These are phyloP conservation scores for Ophiostoma tasmaniense DNA, from an alignment of 2,329 filamentous ascomycete species.

Conservation along the genomic window DNA sequence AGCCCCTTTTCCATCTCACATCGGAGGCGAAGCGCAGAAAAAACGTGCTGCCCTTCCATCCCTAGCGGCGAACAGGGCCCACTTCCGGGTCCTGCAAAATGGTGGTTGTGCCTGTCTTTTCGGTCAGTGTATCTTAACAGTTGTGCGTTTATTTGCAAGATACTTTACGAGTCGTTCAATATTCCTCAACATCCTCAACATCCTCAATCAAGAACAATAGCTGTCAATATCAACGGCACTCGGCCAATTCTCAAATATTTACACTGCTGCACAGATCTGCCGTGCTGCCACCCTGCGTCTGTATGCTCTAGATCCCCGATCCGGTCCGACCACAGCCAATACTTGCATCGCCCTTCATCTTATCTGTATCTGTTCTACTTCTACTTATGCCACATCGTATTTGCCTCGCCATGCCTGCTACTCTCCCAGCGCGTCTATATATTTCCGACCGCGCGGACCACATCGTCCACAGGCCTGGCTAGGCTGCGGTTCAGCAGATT, in stretches of 20 bases:
- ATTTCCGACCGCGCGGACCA: neutral
- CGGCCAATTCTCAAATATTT: no score
- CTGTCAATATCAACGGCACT: neutral
- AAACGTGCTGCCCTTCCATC: conserved; percentile 23
- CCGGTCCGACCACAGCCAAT: neutral
- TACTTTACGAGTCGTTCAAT: no score
- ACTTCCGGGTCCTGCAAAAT: neutral
- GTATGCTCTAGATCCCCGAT: neutral
- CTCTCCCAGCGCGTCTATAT: neutral
- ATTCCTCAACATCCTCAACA: no score
- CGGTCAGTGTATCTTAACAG: neutral
- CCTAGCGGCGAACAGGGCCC: conserved; percentile 18
- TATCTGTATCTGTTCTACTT: neutral
- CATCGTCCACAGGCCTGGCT: neutral
- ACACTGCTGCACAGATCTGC: neutral
- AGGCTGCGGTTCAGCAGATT: neutral
- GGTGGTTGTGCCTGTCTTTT: neutral
- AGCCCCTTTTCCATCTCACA: conserved; percentile 10
- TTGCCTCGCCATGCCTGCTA: neutral
- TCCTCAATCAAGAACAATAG: neutral
- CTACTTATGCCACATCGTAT: no score
- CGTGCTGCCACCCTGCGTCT: neutral
- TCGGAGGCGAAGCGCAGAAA: conserved; percentile 6
- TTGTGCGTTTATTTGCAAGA: neutral
- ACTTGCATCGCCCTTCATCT: neutral